Conservation (phyloP, 331 rosid species). For the Prunus yedoensis region DNA sequence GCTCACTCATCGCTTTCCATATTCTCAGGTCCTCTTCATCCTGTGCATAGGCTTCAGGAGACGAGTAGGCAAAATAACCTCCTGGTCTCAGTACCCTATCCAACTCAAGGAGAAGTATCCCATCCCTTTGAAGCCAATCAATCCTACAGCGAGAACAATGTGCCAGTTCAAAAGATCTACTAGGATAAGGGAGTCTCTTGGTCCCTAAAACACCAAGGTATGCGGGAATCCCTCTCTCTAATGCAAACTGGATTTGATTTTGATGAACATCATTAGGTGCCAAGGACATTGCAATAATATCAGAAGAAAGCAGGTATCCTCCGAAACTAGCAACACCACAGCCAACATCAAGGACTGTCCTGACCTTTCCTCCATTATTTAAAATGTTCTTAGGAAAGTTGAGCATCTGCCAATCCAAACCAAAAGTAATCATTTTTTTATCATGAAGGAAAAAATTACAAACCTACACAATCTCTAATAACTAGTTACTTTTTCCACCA, state of each 20-base stretch:
- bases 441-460: constrained; percentile 3
- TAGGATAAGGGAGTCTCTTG: constrained; percentile 97
- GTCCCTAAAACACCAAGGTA: constrained; percentile 97
- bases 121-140: constrained; percentile 99
- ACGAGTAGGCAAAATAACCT: constrained; percentile 96
- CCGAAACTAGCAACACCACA: constrained; percentile 99
- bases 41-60: constrained; percentile 99
- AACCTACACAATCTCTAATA: not conserved
- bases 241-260: constrained; percentile 97
- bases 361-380: constrained; percentile 31
- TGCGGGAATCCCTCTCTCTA: constrained; percentile 99
- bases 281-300: constrained; percentile 86
- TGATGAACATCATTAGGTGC: constrained; percentile 99
- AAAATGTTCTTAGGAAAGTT: constrained; percentile 25
- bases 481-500: not conserved
- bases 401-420: constrained; percentile 34
- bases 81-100: constrained; percentile 95
- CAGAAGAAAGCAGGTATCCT: constrained; percentile 86
- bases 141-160: constrained; percentile 99
- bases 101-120: constrained; percentile 88
- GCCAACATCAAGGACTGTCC: constrained; percentile 95
- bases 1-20: constrained; percentile 93
- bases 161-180: constrained; percentile 97
- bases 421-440: constrained; percentile 1
- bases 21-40: constrained; percentile 95